Base-by-base conservation (phyloP, 2,329 filamentous ascomycete species). In the Cordyceps sp. region DNA sequence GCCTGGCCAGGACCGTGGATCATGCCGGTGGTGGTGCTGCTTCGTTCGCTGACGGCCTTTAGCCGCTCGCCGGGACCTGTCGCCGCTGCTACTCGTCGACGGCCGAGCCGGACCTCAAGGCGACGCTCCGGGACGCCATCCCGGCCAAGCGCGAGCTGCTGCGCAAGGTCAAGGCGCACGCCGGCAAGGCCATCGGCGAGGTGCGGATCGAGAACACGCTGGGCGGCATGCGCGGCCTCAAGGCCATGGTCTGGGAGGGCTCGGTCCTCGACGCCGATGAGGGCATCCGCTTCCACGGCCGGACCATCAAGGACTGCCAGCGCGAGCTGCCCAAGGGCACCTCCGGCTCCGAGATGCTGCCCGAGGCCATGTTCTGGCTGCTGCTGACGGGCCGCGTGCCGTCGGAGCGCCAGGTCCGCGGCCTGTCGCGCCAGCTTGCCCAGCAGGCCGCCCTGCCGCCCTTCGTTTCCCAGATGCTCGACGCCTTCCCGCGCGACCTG, bases 351-450 rank as follows among this genome's bases (percentile, higher is more conserved):
- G 88, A 96, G 62, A 98, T 96, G 90, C 72, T 96, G 10, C 90
- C 90, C 30, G 90, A 98, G 60, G 77, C 88, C 57, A 98, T 98
- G 90, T 98, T 98, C 69, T 98, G 90, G 90, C 74, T 96, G 26
- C 74, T 98, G 31, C 67, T 98, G 45, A 98, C 90, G 9, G 90
- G 90, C 37, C 70, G 92, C 57, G 81, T 96, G 16, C 90, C 90
- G 17, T 82, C 80, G 2, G 78, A 76, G 16, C 62, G 63, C 39
- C 90, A 98, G 58, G 73, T 90, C 39, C 81, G 88, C 46, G 64
- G 61, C 28, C 75, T 98, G 46, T 93, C 84, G 29, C 73, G 77
- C 36, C 78, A 96, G 55, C 67, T 96, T 17, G 90, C 90, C 32
- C 78, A 86, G 53, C 78, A 94, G 61, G 79, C 81, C 16, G 63